A percentile compares a stretch with the other conserved stretches of the same genome.
Evolutionary conservation across 176 grass and related monocot genomes (phyloP).

Genomic region (Carex myosuroides): DNA sequence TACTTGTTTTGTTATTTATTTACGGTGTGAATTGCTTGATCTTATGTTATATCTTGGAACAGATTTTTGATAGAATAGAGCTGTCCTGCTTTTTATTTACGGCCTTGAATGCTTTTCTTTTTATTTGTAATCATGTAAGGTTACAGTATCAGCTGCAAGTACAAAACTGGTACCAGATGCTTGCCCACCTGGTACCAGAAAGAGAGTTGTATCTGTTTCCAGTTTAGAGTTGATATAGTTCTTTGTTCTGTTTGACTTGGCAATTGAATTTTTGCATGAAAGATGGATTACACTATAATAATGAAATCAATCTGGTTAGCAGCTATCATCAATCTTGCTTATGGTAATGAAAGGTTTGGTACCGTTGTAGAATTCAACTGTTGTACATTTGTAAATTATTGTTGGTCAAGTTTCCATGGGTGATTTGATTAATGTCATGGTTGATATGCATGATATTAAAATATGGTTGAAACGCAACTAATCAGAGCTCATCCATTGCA

Average conservation of each 20-base stretch:
- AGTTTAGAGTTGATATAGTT: neutral
- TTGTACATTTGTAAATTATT: neutral
- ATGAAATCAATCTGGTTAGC: neutral
- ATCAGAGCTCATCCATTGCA: neutral
- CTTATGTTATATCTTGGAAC: neutral
- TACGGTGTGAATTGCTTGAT: neutral
- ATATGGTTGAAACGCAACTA: neutral
- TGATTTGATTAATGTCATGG: neutral
- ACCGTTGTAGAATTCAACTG: neutral
- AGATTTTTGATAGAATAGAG: neutral
- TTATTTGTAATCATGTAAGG: neutral
- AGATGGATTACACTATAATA: neutral
- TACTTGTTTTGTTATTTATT: constrained; percentile 5
- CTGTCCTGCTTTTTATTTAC: neutral
- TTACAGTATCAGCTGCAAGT: neutral
- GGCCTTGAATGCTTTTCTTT: neutral
- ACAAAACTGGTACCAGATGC: neutral
- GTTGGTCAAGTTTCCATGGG: neutral
- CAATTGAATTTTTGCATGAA: neutral
- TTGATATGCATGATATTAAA: neutral
- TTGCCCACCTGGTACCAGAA: neutral
- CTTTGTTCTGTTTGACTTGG: neutral
- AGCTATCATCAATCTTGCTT: neutral
- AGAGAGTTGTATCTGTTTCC: neutral
- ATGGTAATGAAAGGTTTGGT: neutral